Evolutionary conservation across 2,329 filamentous ascomycete species (phyloP), one percentile per base, ranked within the genome.

Genomic region (Rosellinia necatrix): DNA sequence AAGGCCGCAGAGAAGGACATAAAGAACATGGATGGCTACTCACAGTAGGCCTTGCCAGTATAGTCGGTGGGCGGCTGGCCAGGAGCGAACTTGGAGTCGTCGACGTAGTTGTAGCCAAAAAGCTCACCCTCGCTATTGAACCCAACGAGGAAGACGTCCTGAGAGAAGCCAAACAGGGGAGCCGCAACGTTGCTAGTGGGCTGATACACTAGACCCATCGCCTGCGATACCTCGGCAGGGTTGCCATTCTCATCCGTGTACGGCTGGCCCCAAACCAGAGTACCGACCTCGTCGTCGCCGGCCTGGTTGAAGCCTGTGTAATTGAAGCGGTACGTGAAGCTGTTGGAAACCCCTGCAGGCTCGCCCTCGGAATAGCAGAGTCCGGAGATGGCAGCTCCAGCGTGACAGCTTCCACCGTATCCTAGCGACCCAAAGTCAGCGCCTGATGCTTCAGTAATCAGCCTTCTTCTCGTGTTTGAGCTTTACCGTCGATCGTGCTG

Each of bases 291-390:
- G 21, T 40, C 32, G 2, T 58, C 46, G 34, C 34, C 54, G 6
- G 64, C 60, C 22, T 40, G 42, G 32, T 29, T 58, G 51, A 37
- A 38, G 22, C 55, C 52, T 9, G 68, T 70, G 53, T 66, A 66
- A 64, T 75, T 75, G 65, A 72, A 71, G 56, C 64, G 68, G 66
- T 71, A 76, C 37, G 62, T 12, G 32, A 7, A 54, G 52, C 49
- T 64, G 27, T 50, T 64, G n/a, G 43, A 10, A 21, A 13, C 6
- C 8, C 34, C 48, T 41, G 49, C 51, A 37, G 21, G 4, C 29
- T 53, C 30, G 8, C 46, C 64, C 12, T 58, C 56, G 12, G 42
- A 25, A 43, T 71, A 63, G 60, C 72, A 74, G n/a, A 74, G 49
- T 10, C 64, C 67, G 43, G 72, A 68, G 21, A 71, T 67, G 34